A percentile compares a stretch with the other conserved stretches of the same genome.
These are phyloP conservation scores for Macrophomina phaseolina DNA, from an alignment of 2,329 filamentous ascomycete genomes.

Conservation along the genomic window DNA sequence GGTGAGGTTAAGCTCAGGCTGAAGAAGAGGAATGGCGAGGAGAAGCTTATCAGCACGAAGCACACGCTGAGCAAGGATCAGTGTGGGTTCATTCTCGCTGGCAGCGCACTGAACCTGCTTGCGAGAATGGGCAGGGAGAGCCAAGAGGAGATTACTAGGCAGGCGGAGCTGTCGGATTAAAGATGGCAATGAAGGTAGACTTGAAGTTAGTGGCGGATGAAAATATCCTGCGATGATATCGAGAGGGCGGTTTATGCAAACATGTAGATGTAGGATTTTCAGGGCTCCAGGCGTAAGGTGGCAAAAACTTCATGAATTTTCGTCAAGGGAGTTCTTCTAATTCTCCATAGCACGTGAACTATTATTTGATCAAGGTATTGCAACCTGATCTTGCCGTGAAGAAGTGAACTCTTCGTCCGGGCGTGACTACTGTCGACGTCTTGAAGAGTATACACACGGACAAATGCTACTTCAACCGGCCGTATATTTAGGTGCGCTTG, in stretches of 20 bases:
- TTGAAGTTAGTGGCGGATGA: neutral
- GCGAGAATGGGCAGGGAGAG: conserved; percentile 62
- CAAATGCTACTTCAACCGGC: too few relatives aligned
- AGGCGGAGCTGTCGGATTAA: conserved; percentile 20
- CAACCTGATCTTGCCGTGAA: too few relatives aligned
- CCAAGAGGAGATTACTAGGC: conserved; percentile 34
- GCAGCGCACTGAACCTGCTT: conserved; percentile 89
- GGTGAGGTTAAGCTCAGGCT: conserved; percentile 73
- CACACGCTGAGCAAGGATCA: conserved; percentile 91
- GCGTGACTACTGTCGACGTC: too few relatives aligned
- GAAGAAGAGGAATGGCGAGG: conserved; percentile 62
- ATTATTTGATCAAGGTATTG: too few relatives aligned
- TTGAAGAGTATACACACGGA: too few relatives aligned
- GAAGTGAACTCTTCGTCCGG: too few relatives aligned
- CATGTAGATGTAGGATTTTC: neutral
- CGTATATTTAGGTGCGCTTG: too few relatives aligned
- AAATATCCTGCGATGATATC: neutral
- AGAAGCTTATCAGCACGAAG: conserved; percentile 75
- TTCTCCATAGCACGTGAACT: too few relatives aligned
- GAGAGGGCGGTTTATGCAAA: neutral
- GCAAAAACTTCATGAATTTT: neutral
- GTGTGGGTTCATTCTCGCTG: conserved; percentile 88
- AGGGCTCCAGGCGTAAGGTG: neutral
- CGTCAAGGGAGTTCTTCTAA: neutral
- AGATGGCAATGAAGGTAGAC: neutral